These are phyloP conservation scores for Saitoella complicata DNA, from an alignment of 805 yeast genomes.

Conservation along the genomic window DNA sequence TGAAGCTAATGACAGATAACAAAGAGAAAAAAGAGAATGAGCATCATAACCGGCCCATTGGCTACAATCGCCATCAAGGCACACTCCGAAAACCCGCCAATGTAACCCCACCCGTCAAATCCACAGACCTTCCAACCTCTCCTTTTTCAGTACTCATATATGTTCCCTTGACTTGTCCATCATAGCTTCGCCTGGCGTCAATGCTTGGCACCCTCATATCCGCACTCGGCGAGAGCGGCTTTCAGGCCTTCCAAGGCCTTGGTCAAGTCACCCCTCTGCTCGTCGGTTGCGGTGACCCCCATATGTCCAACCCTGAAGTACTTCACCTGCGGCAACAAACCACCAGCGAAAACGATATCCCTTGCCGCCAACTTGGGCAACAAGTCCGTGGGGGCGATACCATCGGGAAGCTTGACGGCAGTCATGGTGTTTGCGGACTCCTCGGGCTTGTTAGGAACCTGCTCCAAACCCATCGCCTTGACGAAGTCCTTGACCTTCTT, in stretches of 20 bases:
- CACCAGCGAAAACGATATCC: conserved; percentile 75
- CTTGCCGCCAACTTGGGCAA: conserved; percentile 38
- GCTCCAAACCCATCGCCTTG: conserved; percentile 44
- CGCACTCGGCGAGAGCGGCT: conserved; percentile 45
- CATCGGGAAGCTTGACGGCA: conserved; percentile 69
- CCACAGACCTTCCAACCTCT: too few relatives aligned
- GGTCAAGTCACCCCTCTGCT: conserved; percentile 37
- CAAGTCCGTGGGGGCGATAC: conserved; percentile 50
- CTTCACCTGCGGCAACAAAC: conserved; percentile 68
- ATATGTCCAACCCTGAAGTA: conserved; percentile 93
- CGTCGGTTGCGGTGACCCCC: conserved; percentile 64
- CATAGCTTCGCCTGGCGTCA: too few relatives aligned
- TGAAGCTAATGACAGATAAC: too few relatives aligned
- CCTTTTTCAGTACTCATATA: too few relatives aligned
- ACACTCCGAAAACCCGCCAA: too few relatives aligned
- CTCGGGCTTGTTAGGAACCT: conserved; percentile 42
- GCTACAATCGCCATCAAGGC: too few relatives aligned
- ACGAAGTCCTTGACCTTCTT: conserved; percentile 45
- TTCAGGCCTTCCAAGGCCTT: conserved; percentile 32
- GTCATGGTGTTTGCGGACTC: conserved; percentile 80
- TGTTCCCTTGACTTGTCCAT: too few relatives aligned
- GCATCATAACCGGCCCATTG: too few relatives aligned
- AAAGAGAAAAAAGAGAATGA: too few relatives aligned
- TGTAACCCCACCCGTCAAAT: too few relatives aligned
- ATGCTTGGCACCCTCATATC: conserved; percentile 39